These are phyloP conservation scores for Rhodotorula sp. DNA, from an alignment of 1,284 basidiomycete genomes.

Conservation along the genomic window DNA sequence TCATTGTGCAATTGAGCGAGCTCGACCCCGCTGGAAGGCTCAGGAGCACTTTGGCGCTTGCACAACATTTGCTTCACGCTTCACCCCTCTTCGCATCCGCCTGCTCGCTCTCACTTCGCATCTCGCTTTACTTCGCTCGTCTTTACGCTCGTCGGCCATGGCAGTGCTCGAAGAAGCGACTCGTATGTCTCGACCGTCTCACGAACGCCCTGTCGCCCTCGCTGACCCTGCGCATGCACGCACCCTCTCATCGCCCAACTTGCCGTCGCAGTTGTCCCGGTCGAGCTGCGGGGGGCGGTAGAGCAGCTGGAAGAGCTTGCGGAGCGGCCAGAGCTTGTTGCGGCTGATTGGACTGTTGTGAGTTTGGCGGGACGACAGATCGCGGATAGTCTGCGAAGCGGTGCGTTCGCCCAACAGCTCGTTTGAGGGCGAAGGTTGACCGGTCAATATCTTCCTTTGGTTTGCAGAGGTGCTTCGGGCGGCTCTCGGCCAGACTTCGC, in stretches of 20 bases:
- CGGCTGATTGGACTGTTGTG: neutral
- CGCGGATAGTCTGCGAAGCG: slow-evolving; percentile 12
- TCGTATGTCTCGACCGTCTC: neutral
- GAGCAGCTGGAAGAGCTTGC: neutral
- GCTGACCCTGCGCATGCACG: neutral
- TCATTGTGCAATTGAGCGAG: no score
- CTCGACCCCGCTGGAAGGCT: no score
- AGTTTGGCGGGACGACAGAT: slow-evolving; percentile 1
- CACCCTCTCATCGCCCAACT: neutral
- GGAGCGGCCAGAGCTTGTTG: no score
- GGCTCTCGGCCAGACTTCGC: neutral
- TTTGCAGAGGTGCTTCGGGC: slow-evolving; percentile 16
- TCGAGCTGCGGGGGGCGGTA: neutral
- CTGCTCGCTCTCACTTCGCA: neutral
- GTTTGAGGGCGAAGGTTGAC: neutral
- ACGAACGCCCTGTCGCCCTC: neutral
- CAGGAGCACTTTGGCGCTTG: no score
- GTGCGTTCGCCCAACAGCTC: neutral
- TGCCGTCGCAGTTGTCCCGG: neutral
- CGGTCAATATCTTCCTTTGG: no score
- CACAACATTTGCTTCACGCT: no score
- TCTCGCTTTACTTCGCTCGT: neutral
- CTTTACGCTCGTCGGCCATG: neutral
- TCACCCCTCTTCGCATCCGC: neutral
- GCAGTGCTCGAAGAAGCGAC: neutral